Evolutionary conservation across 2,329 filamentous ascomycete species (phyloP).

Genomic region (Penicillium sp.): DNA sequence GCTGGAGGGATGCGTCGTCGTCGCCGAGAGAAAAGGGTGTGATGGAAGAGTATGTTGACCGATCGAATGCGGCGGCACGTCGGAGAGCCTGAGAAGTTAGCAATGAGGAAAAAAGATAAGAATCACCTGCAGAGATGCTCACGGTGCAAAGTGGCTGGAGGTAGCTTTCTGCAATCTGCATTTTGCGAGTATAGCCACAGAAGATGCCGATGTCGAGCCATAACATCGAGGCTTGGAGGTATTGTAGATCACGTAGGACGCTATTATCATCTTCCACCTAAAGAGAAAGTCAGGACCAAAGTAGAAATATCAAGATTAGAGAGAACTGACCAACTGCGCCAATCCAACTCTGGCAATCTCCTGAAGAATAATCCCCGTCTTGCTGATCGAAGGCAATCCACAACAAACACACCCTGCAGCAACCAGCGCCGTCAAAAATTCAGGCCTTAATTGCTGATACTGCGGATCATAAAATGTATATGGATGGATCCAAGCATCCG

Average conservation of each 20-base stretch:
- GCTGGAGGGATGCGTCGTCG: constrained; percentile 13
- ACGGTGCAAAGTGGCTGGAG: constrained; percentile 20
- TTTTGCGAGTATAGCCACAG: constrained; percentile 20
- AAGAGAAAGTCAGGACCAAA: neutral
- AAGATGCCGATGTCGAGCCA: constrained; percentile 22
- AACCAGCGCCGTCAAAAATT: constrained; percentile 15
- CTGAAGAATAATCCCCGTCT: constrained; percentile 21
- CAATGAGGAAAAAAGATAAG: neutral
- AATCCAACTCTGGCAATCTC: constrained; percentile 18
- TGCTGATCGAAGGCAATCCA: constrained; percentile 17
- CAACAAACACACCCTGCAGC: constrained; percentile 22
- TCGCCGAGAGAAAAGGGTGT: constrained; percentile 13
- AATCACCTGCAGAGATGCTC: neutral
- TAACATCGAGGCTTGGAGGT: constrained; percentile 19
- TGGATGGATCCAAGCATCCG: constrained; percentile 21
- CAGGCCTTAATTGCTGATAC: constrained; percentile 15
- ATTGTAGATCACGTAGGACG: constrained; percentile 20
- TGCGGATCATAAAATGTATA: constrained; percentile 18
- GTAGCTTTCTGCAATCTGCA: constrained; percentile 23
- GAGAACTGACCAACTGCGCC: constrained; percentile 11
- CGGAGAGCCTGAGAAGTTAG: constrained; percentile 14
- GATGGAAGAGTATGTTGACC: constrained; percentile 14
- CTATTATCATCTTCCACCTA: constrained; percentile 24
- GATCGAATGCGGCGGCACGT: constrained; percentile 15
- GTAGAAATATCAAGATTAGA: neutral